Percentiles rank a stretch among this genome's conserved stretches.
phyloP scores from a whole-genome alignment of 805 yeast genomes.

The Zygoascus flipseniorum region DNA sequence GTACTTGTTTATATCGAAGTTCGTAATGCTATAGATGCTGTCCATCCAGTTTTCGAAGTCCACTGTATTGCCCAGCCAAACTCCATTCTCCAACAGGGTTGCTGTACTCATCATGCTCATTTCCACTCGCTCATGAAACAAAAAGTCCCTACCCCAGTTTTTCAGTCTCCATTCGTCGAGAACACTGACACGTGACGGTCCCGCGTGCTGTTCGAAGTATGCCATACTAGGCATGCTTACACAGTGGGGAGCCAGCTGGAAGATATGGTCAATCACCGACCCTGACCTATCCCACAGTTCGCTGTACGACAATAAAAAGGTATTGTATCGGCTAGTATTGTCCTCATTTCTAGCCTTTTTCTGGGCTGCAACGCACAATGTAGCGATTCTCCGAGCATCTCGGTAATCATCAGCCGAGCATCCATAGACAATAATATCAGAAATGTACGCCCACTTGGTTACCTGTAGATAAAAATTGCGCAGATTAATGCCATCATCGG shows the following conservation, averaged over 20 bases:
- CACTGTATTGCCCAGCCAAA: conserved; percentile 80
- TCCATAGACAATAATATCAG: conserved; percentile 74
- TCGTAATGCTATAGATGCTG: background rate
- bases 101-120: conserved; percentile 79
- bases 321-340: conserved; percentile 8
- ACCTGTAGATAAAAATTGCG: conserved; percentile 83
- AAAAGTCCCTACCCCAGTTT: conserved; percentile 40
- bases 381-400: conserved; percentile 12
- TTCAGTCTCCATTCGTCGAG: conserved; percentile 19
- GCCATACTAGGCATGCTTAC: conserved; percentile 15
- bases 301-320: conserved; percentile 10
- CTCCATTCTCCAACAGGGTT: conserved; percentile 42
- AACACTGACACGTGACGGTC: background rate
- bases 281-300: conserved; percentile 5
- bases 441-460: conserved; percentile 63
- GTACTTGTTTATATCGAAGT: background rate
- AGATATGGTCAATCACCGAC: conserved; percentile 12
- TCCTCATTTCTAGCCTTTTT: conserved; percentile 1
- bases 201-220: background rate
- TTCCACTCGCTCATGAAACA: conserved; percentile 71
- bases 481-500: conserved; percentile 62
- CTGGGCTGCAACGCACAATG: conserved; percentile 15
- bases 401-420: conserved; percentile 31
- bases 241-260: conserved; percentile 16
- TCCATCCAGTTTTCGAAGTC: conserved; percentile 37